Percentiles rank a stretch among this genome's conserved stretches.
Evolutionary conservation across 306 rosid genomes (phyloP).

Genomic region (Casuarina cunninghamiana): DNA sequence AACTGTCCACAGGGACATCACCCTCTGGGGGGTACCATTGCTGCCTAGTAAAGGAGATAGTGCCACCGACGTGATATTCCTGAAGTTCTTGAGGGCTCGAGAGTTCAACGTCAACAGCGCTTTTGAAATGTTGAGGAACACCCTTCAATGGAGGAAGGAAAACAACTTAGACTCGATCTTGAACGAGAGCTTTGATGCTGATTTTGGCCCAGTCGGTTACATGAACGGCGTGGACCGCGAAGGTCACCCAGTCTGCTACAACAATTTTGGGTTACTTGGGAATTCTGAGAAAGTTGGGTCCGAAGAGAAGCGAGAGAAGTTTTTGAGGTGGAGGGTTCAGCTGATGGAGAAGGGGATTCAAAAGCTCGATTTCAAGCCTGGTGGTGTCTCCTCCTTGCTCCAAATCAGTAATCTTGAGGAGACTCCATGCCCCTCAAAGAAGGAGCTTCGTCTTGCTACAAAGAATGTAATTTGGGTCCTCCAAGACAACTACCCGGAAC

Average conservation of each 20-base stretch:
- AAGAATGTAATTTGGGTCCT: conserved; percentile 37
- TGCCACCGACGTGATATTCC: conserved; percentile 37
- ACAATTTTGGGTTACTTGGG: conserved; percentile 41
- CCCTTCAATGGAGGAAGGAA: conserved; percentile 54
- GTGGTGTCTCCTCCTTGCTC: conserved; percentile 49
- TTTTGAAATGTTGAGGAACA: conserved; percentile 52
- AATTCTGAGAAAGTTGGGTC: conserved; percentile 40
- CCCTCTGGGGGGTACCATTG: conserved; percentile 49
- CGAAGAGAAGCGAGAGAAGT: conserved; percentile 34
- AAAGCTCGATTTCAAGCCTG: conserved; percentile 46
- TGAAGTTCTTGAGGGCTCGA: conserved; percentile 52
- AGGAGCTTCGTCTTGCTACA: conserved; percentile 44
- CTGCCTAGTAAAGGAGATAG: conserved; percentile 40
- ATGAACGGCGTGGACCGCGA: conserved; percentile 46
- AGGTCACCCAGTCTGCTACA: conserved; percentile 55
- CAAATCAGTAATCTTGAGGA: conserved; percentile 51
- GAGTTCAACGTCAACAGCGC: conserved; percentile 49
- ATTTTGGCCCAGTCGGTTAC: conserved; percentile 28
- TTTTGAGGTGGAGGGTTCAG: conserved; percentile 55
- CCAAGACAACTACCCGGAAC: conserved; percentile 58
- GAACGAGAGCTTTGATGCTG: conserved; percentile 35
- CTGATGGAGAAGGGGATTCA: conserved; percentile 55
- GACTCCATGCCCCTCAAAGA: conserved; percentile 44
- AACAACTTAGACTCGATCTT: conserved; percentile 38
- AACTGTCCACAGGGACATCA: conserved; percentile 18